Evolutionary conservation across 148 eudicot species (phyloP).

Genomic region (Rhododendron simsii): DNA sequence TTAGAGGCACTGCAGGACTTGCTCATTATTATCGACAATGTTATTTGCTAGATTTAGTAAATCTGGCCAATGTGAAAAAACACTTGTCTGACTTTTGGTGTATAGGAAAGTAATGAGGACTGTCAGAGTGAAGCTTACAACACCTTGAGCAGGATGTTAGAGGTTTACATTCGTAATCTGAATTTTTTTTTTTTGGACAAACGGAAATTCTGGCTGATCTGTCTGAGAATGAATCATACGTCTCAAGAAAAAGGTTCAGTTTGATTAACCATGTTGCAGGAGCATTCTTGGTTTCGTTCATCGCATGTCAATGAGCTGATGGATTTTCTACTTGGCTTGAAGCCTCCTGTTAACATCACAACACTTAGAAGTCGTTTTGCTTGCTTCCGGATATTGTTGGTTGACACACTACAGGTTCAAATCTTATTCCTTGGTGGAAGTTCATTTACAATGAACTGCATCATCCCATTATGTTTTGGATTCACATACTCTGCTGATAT

Average conservation of each 20-base stretch:
- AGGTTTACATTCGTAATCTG: slow-evolving; percentile 37
- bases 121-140: slow-evolving; percentile 56
- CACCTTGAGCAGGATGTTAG: slow-evolving; percentile 64
- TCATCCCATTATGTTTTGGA: background rate
- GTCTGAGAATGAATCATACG: background rate
- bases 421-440: background rate
- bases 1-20: background rate
- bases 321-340: slow-evolving; percentile 57
- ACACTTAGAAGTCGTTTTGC: slow-evolving; percentile 55
- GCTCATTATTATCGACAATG: background rate
- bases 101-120: slow-evolving; percentile 44
- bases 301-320: slow-evolving; percentile 55
- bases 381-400: slow-evolving; percentile 57
- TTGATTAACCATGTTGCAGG: slow-evolving; percentile 32
- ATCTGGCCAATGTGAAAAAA: background rate
- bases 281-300: slow-evolving; percentile 67
- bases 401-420: slow-evolving; percentile 56
- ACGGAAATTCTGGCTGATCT: background rate
- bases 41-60: background rate
- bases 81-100: slow-evolving; percentile 9
- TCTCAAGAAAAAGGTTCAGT: background rate
- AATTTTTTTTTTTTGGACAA: too few relatives aligned
- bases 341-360: slow-evolving; percentile 50
- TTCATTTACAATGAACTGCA: background rate
- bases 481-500: background rate